Evolutionary conservation across 2,329 filamentous ascomycete genomes (phyloP).

Genomic region (Beauveria scarabaeidicola): DNA sequence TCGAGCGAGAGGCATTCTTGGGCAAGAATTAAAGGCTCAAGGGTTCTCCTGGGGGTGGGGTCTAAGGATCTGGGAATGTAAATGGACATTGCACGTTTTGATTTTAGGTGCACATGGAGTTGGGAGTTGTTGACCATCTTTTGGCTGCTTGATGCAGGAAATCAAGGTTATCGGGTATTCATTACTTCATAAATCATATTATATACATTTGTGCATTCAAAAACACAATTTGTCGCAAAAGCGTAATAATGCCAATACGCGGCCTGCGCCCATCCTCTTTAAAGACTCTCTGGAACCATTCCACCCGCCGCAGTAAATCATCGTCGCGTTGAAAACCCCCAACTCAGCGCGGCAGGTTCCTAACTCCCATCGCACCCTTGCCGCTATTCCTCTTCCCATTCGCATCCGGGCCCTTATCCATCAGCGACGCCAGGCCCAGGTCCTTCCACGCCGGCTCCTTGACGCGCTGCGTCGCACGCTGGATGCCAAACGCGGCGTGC

Average conservation of each 20-base stretch:
- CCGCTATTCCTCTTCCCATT: conserved; percentile 13
- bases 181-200: not conserved
- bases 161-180: not conserved
- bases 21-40: conserved; percentile 40
- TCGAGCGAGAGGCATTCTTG: conserved; percentile 82
- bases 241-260: not conserved
- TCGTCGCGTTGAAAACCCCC: no score
- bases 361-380: conserved; percentile 12
- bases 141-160: not conserved
- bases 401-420: conserved; percentile 50
- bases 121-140: not conserved
- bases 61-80: not conserved
- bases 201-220: not conserved
- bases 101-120: conserved; percentile 1
- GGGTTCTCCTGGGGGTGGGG: not conserved
- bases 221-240: not conserved
- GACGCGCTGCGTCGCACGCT: conserved; percentile 64
- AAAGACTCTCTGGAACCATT: not conserved
- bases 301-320: not conserved
- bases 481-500: conserved; percentile 80
- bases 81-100: not conserved
- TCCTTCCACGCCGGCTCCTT: conserved; percentile 73
- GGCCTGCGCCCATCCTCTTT: not conserved
- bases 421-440: conserved; percentile 61
- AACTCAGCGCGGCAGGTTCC: conserved; percentile 16